Evolutionary conservation across 768 basidiomycete species (phyloP).

Genomic region (Tubosaeta brunneosetosa): DNA sequence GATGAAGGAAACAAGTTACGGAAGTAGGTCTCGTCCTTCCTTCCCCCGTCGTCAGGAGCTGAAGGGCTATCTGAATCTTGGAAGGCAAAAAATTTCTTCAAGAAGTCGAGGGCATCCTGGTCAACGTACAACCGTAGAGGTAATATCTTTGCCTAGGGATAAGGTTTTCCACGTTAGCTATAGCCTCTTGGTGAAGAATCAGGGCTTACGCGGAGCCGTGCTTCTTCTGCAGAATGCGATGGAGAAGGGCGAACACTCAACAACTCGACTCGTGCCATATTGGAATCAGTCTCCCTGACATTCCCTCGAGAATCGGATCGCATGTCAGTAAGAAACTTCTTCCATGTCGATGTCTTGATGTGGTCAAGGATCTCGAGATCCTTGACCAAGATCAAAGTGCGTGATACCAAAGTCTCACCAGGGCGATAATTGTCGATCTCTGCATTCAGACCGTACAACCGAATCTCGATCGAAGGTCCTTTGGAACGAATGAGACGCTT

Average conservation of each 20-base stretch:
- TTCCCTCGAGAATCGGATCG: slow-evolving; percentile 83
- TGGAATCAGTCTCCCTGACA: slow-evolving; percentile 83
- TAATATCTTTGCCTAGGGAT: slow-evolving; percentile 73
- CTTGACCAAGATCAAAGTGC: slow-evolving; percentile 61
- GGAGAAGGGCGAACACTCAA: slow-evolving; percentile 68
- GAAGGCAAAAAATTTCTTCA: slow-evolving; percentile 96
- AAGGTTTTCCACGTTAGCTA: background rate
- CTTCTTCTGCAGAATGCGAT: slow-evolving; percentile 66
- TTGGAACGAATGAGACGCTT: slow-evolving; percentile 69
- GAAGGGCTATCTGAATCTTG: slow-evolving; percentile 49
- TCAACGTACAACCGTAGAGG: slow-evolving; percentile 93
- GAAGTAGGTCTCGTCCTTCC: slow-evolving; percentile 58
- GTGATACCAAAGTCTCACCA: slow-evolving; percentile 53
- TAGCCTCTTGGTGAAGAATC: background rate
- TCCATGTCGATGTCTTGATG: slow-evolving; percentile 98
- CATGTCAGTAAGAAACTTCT: slow-evolving; percentile 88
- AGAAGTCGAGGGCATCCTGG: slow-evolving; percentile 96
- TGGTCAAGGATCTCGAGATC: slow-evolving; percentile 92
- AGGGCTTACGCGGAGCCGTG: slow-evolving; percentile 54
- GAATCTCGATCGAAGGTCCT: slow-evolving; percentile 80
- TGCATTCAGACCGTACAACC: slow-evolving; percentile 56
- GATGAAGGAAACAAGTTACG: slow-evolving; percentile 43
- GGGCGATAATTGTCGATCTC: slow-evolving; percentile 65
- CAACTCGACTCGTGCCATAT: slow-evolving; percentile 90
- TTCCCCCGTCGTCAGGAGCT: slow-evolving; percentile 28